Percentiles rank a stretch among this genome's conserved stretches.
Evolutionary conservation across 352 stramenopile genomes (phyloP).

Genomic region (Poterioochromonas sp.): DNA sequence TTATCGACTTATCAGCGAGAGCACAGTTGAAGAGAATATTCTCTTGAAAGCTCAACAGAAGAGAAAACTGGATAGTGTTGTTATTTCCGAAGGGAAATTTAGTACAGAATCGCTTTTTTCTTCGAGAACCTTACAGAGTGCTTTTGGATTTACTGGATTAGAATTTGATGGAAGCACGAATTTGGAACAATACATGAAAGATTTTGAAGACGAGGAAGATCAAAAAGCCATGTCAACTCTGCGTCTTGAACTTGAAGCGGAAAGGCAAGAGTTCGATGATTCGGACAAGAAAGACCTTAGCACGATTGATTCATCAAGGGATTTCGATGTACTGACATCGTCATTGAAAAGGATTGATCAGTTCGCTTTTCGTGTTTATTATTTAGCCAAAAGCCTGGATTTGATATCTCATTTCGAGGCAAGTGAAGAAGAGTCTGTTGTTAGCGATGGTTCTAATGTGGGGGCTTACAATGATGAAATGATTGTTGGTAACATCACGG

Average conservation of each 20-base stretch:
- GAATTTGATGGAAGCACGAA: background rate
- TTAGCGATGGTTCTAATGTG: background rate
- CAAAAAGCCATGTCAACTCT: conserved; percentile 8
- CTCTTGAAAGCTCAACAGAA: conserved; percentile 96
- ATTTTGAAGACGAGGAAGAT: conserved; percentile 49
- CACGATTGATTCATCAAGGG: too few species aligned
- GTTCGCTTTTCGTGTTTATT: too few species aligned
- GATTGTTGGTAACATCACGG: background rate
- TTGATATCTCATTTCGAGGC: background rate
- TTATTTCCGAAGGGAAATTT: conserved; percentile 53
- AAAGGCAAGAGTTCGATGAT: conserved; percentile 37
- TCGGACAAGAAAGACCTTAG: too few species aligned
- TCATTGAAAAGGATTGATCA: too few species aligned
- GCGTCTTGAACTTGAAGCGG: conserved; percentile 39
- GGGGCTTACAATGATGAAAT: background rate
- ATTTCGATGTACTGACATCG: too few species aligned
- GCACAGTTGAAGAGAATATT: conserved; percentile 99
- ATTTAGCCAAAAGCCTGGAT: background rate
- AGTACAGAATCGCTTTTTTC: conserved; percentile 28
- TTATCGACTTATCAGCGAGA: conserved; percentile 90
- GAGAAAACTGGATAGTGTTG: conserved; percentile 87
- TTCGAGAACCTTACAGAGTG: background rate
- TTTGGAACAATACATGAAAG: conserved; percentile 46
- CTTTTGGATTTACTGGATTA: background rate
- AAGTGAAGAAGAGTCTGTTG: background rate